phyloP scores from a whole-genome alignment of 306 rosid species.

The Cucurbita argyrosperma region DNA sequence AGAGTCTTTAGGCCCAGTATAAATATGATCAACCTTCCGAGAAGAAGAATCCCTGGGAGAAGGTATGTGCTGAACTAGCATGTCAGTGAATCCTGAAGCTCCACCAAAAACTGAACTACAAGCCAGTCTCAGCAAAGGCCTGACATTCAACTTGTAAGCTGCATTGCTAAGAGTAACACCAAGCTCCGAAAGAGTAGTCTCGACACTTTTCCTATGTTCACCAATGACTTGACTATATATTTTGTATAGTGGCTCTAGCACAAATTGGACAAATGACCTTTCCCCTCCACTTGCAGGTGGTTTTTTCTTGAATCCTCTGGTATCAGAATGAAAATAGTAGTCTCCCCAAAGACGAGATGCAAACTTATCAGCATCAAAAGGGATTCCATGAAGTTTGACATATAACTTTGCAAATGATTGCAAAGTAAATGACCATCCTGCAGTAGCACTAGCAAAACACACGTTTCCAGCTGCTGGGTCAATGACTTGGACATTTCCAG shows the following conservation, averaged over 20 bases:
- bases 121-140: constrained; percentile 89
- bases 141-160: constrained; percentile 82
- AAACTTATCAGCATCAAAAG: constrained; percentile 65
- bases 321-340: constrained; percentile 61
- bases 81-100: constrained; percentile 82
- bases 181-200: constrained; percentile 87
- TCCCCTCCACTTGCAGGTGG: constrained; percentile 86
- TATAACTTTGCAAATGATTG: constrained; percentile 85
- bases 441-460: constrained; percentile 87
- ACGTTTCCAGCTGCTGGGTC: constrained; percentile 95
- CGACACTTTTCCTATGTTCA: constrained; percentile 95
- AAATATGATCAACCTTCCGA: constrained; percentile 78
- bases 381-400: constrained; percentile 75
- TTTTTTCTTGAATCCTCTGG: constrained; percentile 65
- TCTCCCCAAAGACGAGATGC: constrained; percentile 97
- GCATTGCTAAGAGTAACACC: constrained; percentile 92
- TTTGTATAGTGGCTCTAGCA: constrained; percentile 84
- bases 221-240: constrained; percentile 96
- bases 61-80: constrained; percentile 92
- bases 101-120: constrained; percentile 92
- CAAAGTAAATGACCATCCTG: constrained; percentile 96
- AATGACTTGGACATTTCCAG: constrained; percentile 76
- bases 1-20: constrained; percentile 83
- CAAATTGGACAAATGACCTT: constrained; percentile 89
- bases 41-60: constrained; percentile 75